Conservation (phyloP, 331 rosid genomes). For the Malus hybrid region DNA sequence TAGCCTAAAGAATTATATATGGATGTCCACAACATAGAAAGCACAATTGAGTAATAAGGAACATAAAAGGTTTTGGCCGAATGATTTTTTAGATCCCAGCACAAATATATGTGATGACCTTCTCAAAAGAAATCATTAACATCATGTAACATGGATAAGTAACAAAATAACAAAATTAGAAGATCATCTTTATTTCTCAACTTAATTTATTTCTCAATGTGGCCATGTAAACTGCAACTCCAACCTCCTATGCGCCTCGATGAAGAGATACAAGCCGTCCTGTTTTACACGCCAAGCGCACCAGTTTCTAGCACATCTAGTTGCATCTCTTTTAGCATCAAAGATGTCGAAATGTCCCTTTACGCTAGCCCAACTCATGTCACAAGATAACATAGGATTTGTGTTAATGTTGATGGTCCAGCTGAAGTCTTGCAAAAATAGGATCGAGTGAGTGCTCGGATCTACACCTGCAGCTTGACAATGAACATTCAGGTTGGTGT, state of each 20-base stretch:
- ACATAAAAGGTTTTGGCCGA: no score
- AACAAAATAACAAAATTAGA: no score
- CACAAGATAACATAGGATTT: not conserved
- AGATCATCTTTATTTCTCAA: no score
- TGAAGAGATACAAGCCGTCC: slow-evolving; percentile 8
- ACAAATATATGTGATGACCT: no score
- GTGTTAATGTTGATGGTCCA: not conserved
- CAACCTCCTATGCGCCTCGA: not conserved
- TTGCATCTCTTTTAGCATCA: slow-evolving; percentile 2
- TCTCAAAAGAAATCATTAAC: no score
- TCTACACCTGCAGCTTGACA: not conserved
- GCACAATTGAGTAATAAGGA: no score
- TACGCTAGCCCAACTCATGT: slow-evolving; percentile 3
- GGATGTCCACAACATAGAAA: no score
- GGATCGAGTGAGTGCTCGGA: not conserved
- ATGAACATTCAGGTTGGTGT: not conserved
- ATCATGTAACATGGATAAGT: no score
- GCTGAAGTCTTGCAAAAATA: not conserved
- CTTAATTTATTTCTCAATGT: not conserved
- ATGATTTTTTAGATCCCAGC: no score
- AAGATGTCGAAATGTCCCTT: not conserved
- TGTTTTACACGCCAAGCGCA: not conserved
- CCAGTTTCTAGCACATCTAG: not conserved
- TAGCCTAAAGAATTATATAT: no score
- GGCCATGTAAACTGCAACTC: slow-evolving; percentile 14